Percentiles rank a stretch among this genome's conserved stretches.
phyloP scores from a whole-genome alignment of 2,329 filamentous ascomycete species.

The Drechslera avenae region DNA sequence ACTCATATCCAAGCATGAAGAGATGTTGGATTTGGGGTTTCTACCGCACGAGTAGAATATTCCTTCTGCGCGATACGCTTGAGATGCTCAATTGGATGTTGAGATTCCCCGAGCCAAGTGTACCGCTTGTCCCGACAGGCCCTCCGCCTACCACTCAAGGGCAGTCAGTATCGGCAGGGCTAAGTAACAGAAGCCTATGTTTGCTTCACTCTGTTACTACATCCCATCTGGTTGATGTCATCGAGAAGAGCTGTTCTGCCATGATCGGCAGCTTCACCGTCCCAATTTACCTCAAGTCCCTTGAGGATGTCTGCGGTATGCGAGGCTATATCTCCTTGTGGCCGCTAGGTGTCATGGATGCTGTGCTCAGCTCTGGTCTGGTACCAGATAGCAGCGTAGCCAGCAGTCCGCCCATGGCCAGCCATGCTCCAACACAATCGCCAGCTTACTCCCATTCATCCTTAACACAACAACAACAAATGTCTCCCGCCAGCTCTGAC shows the following conservation, averaged over 20 bases:
- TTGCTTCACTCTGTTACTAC: constrained; percentile 26
- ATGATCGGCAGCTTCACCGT: constrained; percentile 34
- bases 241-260: constrained; percentile 33
- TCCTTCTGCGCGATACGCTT: constrained; percentile 34
- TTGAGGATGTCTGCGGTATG: constrained; percentile 33
- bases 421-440: neutral
- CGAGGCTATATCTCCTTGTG: constrained; percentile 36
- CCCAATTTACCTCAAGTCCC: constrained; percentile 29
- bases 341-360: constrained; percentile 36
- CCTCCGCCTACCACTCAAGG: neutral
- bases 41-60: constrained; percentile 36
- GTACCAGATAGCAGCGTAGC: constrained; percentile 27
- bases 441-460: neutral
- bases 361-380: constrained; percentile 31
- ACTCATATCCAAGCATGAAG: constrained; percentile 30
- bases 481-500: neutral
- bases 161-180: neutral
- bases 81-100: constrained; percentile 43
- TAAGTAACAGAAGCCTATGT: constrained; percentile 24
- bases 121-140: neutral
- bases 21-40: constrained; percentile 37
- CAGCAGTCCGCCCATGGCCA: constrained; percentile 2
- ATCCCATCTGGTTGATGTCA: constrained; percentile 25
- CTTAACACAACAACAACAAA: neutral
- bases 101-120: constrained; percentile 22